A percentile compares a stretch with the other conserved stretches of the same genome.
Evolutionary conservation across 1,284 basidiomycete genomes (phyloP).

Genomic region (Paramarasmius palmivorus): DNA sequence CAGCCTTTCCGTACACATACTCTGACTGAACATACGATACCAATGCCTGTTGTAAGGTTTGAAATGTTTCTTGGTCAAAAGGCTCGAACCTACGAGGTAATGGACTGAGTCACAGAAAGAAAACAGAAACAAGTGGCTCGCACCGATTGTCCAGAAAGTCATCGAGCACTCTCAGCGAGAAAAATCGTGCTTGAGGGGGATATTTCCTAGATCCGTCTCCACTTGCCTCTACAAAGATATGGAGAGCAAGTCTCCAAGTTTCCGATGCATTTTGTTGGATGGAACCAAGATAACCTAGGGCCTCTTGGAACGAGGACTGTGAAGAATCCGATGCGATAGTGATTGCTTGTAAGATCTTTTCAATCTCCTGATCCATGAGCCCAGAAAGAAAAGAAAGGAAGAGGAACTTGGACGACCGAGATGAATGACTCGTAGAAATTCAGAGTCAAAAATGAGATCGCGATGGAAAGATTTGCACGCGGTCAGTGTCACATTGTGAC

Average conservation of each 20-base stretch:
- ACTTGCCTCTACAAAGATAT: constrained; percentile 67
- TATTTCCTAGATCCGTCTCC: constrained; percentile 65
- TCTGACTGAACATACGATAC: constrained; percentile 78
- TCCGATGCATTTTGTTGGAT: constrained; percentile 75
- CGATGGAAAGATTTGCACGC: no score
- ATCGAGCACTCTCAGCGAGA: constrained; percentile 82
- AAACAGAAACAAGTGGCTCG: constrained; percentile 30
- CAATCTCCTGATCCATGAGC: constrained; percentile 70
- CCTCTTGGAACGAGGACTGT: constrained; percentile 70
- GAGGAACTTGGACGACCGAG: no score
- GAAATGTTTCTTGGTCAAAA: constrained; percentile 69
- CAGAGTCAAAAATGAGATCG: no score
- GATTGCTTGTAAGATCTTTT: constrained; percentile 81
- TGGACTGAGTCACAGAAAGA: not conserved
- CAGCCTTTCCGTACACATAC: constrained; percentile 76
- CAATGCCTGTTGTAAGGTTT: constrained; percentile 67
- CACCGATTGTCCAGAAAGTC: constrained; percentile 86
- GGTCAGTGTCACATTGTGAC: no score
- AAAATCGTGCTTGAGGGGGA: constrained; percentile 78
- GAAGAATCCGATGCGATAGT: constrained; percentile 80
- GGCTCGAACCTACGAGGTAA: constrained; percentile 57
- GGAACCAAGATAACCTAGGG: constrained; percentile 76
- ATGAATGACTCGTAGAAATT: no score
- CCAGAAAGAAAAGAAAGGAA: not conserved
- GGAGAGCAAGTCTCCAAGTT: constrained; percentile 79